These are phyloP conservation scores for Backusella liffmaniae DNA, from an alignment of 192 early-diverging fungal species.

Conservation along the genomic window DNA sequence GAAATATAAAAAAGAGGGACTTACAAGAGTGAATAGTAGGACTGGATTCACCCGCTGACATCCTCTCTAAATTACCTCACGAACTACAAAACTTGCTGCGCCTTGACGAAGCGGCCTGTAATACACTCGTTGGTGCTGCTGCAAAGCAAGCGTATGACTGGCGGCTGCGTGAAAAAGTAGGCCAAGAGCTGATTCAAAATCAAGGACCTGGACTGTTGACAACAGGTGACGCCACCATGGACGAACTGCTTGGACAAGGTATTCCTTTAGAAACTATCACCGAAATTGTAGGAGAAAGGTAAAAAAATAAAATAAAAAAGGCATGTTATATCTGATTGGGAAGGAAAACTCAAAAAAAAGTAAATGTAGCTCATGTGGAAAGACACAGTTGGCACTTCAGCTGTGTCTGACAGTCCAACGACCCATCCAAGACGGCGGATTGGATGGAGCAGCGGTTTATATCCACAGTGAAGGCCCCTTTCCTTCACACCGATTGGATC, in stretches of 20 bases:
- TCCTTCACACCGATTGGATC: constrained; percentile 56
- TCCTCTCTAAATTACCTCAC: neutral
- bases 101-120: neutral
- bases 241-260: constrained; percentile 59
- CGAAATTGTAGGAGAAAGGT: constrained; percentile 74
- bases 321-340: neutral
- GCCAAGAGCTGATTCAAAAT: neutral
- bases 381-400: constrained; percentile 87
- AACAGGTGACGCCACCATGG: constrained; percentile 52
- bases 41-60: constrained; percentile 17
- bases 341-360: neutral
- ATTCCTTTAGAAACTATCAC: constrained; percentile 59
- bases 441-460: constrained; percentile 51
- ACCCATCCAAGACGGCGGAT: constrained; percentile 62
- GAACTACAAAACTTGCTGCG: constrained; percentile 4
- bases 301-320: neutral
- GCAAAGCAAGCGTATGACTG: constrained; percentile 7
- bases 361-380: constrained; percentile 66
- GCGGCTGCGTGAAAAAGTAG: neutral
- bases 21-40: neutral
- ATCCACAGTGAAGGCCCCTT: constrained; percentile 74
- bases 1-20: neutral
- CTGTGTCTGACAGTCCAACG: constrained; percentile 69
- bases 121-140: constrained; percentile 2
- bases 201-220: constrained; percentile 9